Evolutionary conservation across 1,139 yeast species (phyloP), one percentile per base, ranked within the genome.

Genomic region (Pichia sp.): DNA sequence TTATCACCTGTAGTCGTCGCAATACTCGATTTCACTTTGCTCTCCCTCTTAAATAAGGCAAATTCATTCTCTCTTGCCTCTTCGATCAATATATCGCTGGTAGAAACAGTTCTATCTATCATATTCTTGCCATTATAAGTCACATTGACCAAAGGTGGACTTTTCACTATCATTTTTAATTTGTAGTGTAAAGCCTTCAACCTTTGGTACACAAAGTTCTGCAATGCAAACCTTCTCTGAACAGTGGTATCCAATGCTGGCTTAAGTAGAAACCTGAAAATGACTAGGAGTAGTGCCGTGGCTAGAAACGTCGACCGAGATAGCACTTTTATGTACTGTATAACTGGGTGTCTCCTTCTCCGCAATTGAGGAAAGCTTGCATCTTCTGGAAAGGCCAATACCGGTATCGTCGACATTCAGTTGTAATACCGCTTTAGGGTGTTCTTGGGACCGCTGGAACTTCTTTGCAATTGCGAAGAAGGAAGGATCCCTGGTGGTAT

Each of bases 71-170:
- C 18, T n/a, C 18, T 40, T 11, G 17, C 9, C n/a, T 41, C 42
- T 17, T 30, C 38, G 18, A 21, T 11, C 7, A 32, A n/a, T 5
- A 41, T 18, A 26, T 40, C 52, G 22, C 46, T 57, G 0, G 66
- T 52, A 43, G 63, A 50, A 36, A 53, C 48, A 37, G 60, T 56
- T 2, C 70, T 63, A 44, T 67, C 73, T 3, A 67, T 62, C 37
- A 64, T 62, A 18, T 58, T 44, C 31, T 57, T 56, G 12, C 65
- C 69, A 21, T 63, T 62, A 34, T 65, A 61, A 23, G 60, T 64
- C n/a, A 66, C 50, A 5, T 58, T 59, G 13, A 66, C 59, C 3
- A 59, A 45, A 4, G 71, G 66, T 5, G 51, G 60, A 38, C 38
- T 37, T 30, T 38, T 45, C 14, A 45, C 46, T 16, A 38, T 42